phyloP scores from a whole-genome alignment of 1,284 basidiomycete species.

The Pholiota adiposa region DNA sequence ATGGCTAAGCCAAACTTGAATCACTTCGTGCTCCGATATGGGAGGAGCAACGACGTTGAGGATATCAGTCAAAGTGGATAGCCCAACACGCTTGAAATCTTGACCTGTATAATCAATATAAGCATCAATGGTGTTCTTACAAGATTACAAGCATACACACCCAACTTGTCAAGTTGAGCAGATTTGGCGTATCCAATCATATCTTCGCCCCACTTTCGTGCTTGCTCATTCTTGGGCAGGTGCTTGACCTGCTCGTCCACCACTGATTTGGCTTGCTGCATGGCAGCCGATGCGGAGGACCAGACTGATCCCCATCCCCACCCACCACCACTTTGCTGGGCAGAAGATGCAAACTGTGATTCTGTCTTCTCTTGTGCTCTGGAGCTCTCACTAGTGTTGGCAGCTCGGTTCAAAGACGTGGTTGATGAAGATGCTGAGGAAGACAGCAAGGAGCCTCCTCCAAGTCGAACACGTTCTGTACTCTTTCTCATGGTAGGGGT shows the following conservation, averaged over 20 bases:
- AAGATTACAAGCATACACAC: conserved; percentile 41
- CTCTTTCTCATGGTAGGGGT: conserved; percentile 78
- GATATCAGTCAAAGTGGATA: conserved; percentile 88
- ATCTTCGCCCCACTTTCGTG: conserved; percentile 76
- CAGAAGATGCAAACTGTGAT: conserved; percentile 19
- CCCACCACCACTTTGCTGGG: conserved; percentile 33
- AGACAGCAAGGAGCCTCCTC: conserved; percentile 39
- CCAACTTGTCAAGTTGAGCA: conserved; percentile 84
- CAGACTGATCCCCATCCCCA: conserved; percentile 90
- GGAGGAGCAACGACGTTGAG: conserved; percentile 97
- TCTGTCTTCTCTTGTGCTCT: conserved; percentile 30
- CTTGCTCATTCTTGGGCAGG: conserved; percentile 80
- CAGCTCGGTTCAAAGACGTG: conserved; percentile 39
- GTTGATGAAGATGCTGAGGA: conserved; percentile 44
- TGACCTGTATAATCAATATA: conserved; percentile 62
- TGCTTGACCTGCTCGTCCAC: conserved; percentile 91
- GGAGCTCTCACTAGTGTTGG: conserved; percentile 24
- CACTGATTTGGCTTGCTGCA: conserved; percentile 85
- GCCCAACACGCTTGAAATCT: conserved; percentile 84
- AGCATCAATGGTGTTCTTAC: conserved; percentile 8
- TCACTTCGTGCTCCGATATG: conserved; percentile 97
- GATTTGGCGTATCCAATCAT: conserved; percentile 71
- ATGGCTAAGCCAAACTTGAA: conserved; percentile 94
- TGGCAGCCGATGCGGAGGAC: conserved; percentile 83
- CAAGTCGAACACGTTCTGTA: conserved; percentile 75